phyloP scores from a whole-genome alignment of 495 filamentous ascomycete genomes.

The Tuber melanosporum region DNA sequence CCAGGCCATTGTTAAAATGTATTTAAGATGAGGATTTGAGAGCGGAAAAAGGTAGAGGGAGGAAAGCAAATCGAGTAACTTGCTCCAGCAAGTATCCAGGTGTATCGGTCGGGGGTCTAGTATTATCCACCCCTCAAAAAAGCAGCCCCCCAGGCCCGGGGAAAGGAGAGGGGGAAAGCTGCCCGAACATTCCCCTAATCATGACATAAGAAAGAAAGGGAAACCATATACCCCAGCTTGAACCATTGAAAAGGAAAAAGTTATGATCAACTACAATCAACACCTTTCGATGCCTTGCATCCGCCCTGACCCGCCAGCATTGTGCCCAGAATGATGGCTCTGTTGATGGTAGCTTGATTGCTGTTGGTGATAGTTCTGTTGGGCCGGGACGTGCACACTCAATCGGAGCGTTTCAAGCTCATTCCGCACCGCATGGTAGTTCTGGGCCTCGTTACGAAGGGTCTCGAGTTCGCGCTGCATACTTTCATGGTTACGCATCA shows the following conservation, averaged over 20 bases:
- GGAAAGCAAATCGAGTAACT: slow-evolving; percentile 10
- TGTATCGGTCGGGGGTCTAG: not conserved
- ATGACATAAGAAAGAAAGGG: slow-evolving; percentile 16
- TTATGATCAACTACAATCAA: slow-evolving; percentile 14
- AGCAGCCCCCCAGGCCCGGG: not conserved
- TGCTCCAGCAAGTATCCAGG: slow-evolving; percentile 24
- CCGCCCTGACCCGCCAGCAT: slow-evolving; percentile 32
- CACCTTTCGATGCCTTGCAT: slow-evolving; percentile 42
- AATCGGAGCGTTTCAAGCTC: slow-evolving; percentile 34
- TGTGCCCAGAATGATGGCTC: slow-evolving; percentile 30
- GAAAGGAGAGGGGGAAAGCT: not conserved
- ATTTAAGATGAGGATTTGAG: not conserved
- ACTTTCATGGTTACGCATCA: slow-evolving; percentile 30
- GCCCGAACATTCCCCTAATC: not conserved
- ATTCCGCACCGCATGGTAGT: slow-evolving; percentile 25
- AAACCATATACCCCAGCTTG: not conserved
- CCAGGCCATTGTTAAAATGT: not conserved
- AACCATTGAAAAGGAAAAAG: not conserved
- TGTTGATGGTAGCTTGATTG: slow-evolving; percentile 31
- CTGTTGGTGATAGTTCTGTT: slow-evolving; percentile 32
- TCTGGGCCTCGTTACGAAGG: slow-evolving; percentile 32
- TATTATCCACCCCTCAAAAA: not conserved
- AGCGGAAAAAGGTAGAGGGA: not conserved
- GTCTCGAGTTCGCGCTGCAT: slow-evolving; percentile 37
- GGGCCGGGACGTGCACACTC: slow-evolving; percentile 23